A percentile compares a stretch with the other conserved stretches of the same genome.
Evolutionary conservation across 345 rosid species (phyloP).

Genomic region (Excoecaria cochinchinensis): DNA sequence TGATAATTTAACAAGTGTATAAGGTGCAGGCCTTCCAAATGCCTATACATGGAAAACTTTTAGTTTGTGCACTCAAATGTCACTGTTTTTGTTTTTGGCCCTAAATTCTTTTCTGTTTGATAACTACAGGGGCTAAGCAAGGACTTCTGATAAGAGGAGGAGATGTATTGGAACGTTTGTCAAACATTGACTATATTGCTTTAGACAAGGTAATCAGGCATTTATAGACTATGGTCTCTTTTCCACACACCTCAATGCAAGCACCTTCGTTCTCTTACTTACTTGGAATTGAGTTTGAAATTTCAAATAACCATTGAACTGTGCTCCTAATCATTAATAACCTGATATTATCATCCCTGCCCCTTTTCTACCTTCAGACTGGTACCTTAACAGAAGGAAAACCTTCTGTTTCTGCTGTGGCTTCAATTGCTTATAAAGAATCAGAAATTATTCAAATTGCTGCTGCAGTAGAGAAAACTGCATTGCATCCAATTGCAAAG

Average conservation of each 20-base stretch:
- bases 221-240: not conserved
- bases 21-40: not conserved
- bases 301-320: not conserved
- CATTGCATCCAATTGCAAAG: conserved; percentile 83
- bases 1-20: not conserved
- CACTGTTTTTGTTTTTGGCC: not conserved
- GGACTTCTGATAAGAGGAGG: conserved; percentile 98
- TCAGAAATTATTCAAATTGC: conserved; percentile 76
- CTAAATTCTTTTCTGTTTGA: conserved; percentile 19
- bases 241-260: not conserved
- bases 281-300: not conserved
- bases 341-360: not conserved
- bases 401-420: conserved; percentile 72
- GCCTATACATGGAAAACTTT: not conserved
- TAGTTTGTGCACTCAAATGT: not conserved
- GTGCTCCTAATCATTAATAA: not conserved
- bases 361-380: conserved; percentile 49
- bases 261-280: not conserved
- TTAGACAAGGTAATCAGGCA: conserved; percentile 69
- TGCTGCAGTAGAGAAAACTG: conserved; percentile 94
- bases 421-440: conserved; percentile 56
- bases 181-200: conserved; percentile 70
- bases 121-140: conserved; percentile 79
- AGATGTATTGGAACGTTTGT: conserved; percentile 89
- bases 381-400: conserved; percentile 96